Conservation (phyloP, 2,329 filamentous ascomycete genomes). For the Venturia carpophila region DNA sequence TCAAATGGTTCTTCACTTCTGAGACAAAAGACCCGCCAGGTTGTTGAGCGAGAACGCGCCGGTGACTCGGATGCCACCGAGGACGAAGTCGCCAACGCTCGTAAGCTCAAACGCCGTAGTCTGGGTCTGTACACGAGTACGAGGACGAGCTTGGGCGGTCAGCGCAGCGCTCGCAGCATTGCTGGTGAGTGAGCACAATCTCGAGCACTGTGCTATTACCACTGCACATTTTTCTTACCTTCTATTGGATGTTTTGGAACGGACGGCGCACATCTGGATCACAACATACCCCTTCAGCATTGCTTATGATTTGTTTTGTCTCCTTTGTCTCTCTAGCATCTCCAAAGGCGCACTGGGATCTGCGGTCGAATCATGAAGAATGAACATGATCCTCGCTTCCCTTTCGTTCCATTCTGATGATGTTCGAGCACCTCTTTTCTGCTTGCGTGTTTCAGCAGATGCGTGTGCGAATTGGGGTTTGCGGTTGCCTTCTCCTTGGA, state of each 20-base stretch:
- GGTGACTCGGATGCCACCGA: constrained; percentile 8
- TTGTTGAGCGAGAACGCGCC: not conserved
- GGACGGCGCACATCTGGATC: constrained; percentile 3
- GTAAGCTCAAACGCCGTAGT: constrained; percentile 9
- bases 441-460: constrained; percentile 2
- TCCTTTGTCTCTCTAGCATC: not conserved
- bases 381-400: not conserved
- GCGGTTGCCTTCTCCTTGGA: not conserved
- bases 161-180: constrained; percentile 2
- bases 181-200: not conserved
- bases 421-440: not conserved
- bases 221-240: not conserved
- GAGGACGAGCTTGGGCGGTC: not conserved
- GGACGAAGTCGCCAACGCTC: constrained; percentile 8
- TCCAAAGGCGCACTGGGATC: not conserved
- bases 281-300: constrained; percentile 8
- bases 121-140: constrained; percentile 15
- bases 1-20: constrained; percentile 6
- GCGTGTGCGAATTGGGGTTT: not conserved
- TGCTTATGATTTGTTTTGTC: constrained; percentile 9
- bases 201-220: not conserved
- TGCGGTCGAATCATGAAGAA: not conserved
- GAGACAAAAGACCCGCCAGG: constrained; percentile 7
- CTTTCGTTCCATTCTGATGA: not conserved
- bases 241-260: not conserved